Conservation (phyloP, 768 basidiomycete genomes). For the Rhodotorula kratochvilovae region DNA sequence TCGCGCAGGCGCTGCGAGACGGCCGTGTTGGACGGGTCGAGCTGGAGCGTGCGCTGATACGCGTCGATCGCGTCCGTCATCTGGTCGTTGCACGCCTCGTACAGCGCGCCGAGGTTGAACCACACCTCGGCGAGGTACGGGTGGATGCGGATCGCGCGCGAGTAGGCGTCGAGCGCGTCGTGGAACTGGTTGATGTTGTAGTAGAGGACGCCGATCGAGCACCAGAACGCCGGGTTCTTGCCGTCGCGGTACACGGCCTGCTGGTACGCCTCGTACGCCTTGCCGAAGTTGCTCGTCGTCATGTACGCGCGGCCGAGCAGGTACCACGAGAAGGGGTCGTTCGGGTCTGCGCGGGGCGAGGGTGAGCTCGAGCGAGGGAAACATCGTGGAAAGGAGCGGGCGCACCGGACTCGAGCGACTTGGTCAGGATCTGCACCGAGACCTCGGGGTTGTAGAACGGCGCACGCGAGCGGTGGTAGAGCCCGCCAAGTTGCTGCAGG, state of each 20-base stretch:
- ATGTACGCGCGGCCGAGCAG: constrained; percentile 96
- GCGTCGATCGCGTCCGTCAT: constrained; percentile 98
- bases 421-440: constrained; percentile 88
- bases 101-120: constrained; percentile 95
- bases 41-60: constrained; percentile 87
- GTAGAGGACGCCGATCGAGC: constrained; percentile 96
- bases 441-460: constrained; percentile 93
- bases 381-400: constrained; percentile 6
- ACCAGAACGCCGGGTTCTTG: constrained; percentile 99
- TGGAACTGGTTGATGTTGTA: constrained; percentile 99
- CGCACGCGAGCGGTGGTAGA: constrained; percentile 92
- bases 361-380: neutral
- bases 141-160: constrained; percentile 96
- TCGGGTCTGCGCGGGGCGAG: constrained; percentile 59
- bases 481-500: constrained; percentile 93
- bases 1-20: constrained; percentile 59
- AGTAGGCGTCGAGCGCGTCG: constrained; percentile 97
- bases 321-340: constrained; percentile 98
- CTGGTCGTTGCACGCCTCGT: constrained; percentile 98
- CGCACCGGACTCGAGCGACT: constrained; percentile 88
- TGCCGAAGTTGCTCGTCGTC: constrained; percentile 98
- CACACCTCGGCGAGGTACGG: constrained; percentile 92
- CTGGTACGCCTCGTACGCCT: constrained; percentile 98
- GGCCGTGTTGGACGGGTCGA: constrained; percentile 76
- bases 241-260: constrained; percentile 99